Percentiles rank a stretch among this genome's conserved stretches.
phyloP scores from a whole-genome alignment of 805 yeast genomes.

The Candida ovalis region DNA sequence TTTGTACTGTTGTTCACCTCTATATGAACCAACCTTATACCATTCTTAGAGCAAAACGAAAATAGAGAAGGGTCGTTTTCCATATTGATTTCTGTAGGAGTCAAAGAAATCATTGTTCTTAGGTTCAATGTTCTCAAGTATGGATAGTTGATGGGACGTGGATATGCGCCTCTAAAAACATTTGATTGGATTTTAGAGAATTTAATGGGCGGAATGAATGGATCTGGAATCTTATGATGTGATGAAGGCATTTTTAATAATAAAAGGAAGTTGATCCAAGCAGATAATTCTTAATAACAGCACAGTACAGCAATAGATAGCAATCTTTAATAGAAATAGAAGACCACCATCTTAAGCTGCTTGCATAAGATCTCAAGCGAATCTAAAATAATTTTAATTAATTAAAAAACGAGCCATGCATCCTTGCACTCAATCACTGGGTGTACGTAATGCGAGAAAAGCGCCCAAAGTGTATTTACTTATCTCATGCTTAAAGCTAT shows the following conservation, averaged over 20 bases:
- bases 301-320: no score
- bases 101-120: conserved; percentile 70
- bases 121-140: conserved; percentile 64
- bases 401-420: no score
- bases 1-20: conserved; percentile 55
- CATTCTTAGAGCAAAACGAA: conserved; percentile 48
- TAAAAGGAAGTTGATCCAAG: no score
- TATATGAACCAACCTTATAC: conserved; percentile 65
- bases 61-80: conserved; percentile 48
- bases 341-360: no score
- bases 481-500: neutral
- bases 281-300: no score
- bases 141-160: conserved; percentile 67
- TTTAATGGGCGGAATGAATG: conserved; percentile 68
- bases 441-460: no score
- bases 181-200: conserved; percentile 68
- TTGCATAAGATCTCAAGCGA: no score
- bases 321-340: no score
- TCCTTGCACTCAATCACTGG: no score
- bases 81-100: conserved; percentile 66
- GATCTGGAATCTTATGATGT: conserved; percentile 15
- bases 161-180: conserved; percentile 83
- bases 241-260: neutral
- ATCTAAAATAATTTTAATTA: no score
- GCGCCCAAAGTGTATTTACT: no score